Evolutionary conservation across 129 eudicot species (phyloP), one percentile per base, ranked within the genome.

Genomic region (Scalesia atractyloides): DNA sequence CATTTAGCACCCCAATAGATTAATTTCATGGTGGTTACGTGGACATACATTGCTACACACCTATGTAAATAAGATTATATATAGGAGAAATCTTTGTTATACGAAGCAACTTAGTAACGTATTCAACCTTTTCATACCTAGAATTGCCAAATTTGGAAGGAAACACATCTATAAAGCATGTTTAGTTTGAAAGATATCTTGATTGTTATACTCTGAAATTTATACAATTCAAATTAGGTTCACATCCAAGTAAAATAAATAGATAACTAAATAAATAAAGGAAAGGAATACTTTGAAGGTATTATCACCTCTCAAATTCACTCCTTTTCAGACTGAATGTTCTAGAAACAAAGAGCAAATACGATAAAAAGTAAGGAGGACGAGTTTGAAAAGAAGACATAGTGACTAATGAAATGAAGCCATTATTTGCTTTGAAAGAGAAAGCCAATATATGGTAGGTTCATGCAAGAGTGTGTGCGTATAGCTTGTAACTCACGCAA

Each of bases 401-500:
- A 9, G 44, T 39, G 44, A 39, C 7, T 39, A 19, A 7, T 24
- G 34, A 20, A 68, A 18, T 51, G 61, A 34, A 33, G 46, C 73
- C 62, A 69, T 68, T 26, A n/a, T 49, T 50, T 49, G 53, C 39
- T 50, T 30, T 64, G 79, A 74, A 74, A 74, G 79, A 36, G 65
- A 75, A 9, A 65, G 57, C 34, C 58, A 64, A 52, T 66, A 75
- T 17, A 16, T 48, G 34, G 50, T 50, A 63, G 79, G 70, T 51
- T 64, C 73, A 52, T 75, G 73, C 73, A 52, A 75, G 33, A 51
- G 39, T 56, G 17, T 74, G 64, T 37, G n/a, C n/a, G 71, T 5
- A 50, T 50, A 36, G 79, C 58, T 75, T 65, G 66, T 53, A 54
- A 65, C 53, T 16, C 66, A 65, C 73, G 57, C 79, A 5, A 54